Evolutionary conservation across 768 basidiomycete genomes (phyloP), one percentile per base, ranked within the genome.

Genomic region (Termitomyces sp.): DNA sequence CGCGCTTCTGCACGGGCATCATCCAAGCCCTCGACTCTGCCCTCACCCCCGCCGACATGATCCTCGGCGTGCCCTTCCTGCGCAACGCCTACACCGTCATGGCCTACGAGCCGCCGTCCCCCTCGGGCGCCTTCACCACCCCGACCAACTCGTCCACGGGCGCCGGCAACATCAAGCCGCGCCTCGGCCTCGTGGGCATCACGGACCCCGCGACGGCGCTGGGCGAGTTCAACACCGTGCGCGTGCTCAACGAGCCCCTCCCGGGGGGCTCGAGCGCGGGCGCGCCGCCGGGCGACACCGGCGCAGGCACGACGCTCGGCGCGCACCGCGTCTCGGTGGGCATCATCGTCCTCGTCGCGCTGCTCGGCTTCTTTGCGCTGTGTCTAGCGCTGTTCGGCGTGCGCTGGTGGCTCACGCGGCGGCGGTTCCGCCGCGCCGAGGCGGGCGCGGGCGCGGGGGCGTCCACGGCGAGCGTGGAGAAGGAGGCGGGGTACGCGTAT

Each of bases 61-160:
- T 92, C 57, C 83, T 92, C 39, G 90, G 89, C 41, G 86, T 90
- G 0, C 84, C 90, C 0, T 92, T 92, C 67, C 72, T 92, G 64
- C 79, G 88, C 12, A 91, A 85, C 64, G 78, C 83, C 4, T 92
- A 93, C 66, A 86, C 82, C 13, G 88, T 93, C 48, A 49, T 49
- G 31, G 48, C 31, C 0, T 49, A 49, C 31, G 22, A 42, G 53
- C 37, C 8, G 18, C 45, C 53, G 10, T 4, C 18, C 28, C 15
- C 9, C 5, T 24, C 24, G 2, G 50, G 22, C 4, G 4, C 7
- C 2, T 51, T 37, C 7, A 5, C 10, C 3, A 22, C 41, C 0
- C 5, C 29, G 1, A 31, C 20, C 31, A 22, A 46, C 16, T 5
- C 10, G 2, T 33, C 33, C 9, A 1, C 1, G 7, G 1, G 1